Conservation (phyloP, 495 filamentous ascomycete species). For the Penicillium macrosclerotiorum region DNA sequence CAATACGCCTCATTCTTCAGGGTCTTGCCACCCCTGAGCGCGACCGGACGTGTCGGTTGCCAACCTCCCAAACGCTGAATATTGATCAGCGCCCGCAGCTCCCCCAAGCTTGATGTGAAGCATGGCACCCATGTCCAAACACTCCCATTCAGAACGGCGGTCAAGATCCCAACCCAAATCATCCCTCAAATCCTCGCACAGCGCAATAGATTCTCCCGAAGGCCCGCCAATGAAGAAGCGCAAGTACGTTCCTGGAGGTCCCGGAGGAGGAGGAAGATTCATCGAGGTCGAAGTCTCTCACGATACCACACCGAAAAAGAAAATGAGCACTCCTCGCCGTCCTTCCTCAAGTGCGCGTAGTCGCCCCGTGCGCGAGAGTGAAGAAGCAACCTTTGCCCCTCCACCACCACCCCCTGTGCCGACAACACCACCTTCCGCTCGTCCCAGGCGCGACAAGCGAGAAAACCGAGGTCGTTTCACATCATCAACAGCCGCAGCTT, state of each 20-base stretch:
- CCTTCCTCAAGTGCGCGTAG: constrained; percentile 29
- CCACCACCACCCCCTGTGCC: constrained; percentile 39
- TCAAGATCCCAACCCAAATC: constrained; percentile 33
- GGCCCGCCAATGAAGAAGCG: constrained; percentile 52
- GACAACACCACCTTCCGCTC: constrained; percentile 44
- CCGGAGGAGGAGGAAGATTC: constrained; percentile 77
- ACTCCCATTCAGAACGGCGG: constrained; percentile 31
- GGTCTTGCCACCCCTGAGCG: constrained; percentile 11
- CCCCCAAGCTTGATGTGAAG: constrained; percentile 10
- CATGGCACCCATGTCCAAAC: constrained; percentile 25
- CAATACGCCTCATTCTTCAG: neutral
- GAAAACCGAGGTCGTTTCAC: constrained; percentile 58
- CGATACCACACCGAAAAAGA: constrained; percentile 27
- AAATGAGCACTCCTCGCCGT: constrained; percentile 15
- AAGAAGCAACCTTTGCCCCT: constrained; percentile 27
- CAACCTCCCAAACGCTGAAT: constrained; percentile 13
- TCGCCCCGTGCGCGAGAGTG: constrained; percentile 27
- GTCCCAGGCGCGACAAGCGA: constrained; percentile 51
- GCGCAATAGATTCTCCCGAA: constrained; percentile 36
- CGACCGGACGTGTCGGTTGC: constrained; percentile 23
- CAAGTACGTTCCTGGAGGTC: constrained; percentile 73
- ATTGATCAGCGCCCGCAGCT: constrained; percentile 13
- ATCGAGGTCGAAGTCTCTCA: constrained; percentile 57
- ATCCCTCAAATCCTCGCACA: constrained; percentile 33
- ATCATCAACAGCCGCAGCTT: constrained; percentile 80